These are phyloP conservation scores for Blastobotrys proliferans DNA, from an alignment of 1,139 yeast genomes.

Conservation along the genomic window DNA sequence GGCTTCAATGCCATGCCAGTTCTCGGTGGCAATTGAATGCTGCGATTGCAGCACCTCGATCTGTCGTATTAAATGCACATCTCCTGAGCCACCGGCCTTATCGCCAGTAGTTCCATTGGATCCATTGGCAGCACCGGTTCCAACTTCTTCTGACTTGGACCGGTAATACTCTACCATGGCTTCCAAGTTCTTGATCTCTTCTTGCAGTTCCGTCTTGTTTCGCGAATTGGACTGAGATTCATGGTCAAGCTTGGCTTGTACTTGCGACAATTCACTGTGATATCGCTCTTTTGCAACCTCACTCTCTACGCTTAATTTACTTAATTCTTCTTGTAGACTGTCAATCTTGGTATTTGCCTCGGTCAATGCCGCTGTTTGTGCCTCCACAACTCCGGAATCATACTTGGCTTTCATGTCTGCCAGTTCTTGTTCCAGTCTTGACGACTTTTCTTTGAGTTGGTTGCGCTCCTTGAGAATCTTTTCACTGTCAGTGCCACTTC, in stretches of 20 bases:
- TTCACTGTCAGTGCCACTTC: slow-evolving; percentile 25
- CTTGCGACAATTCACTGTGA: slow-evolving; percentile 23
- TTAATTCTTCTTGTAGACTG: slow-evolving; percentile 20
- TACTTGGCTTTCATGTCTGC: slow-evolving; percentile 23
- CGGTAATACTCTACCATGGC: slow-evolving; percentile 42
- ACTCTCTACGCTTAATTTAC: slow-evolving; percentile 19
- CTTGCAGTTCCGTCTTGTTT: slow-evolving; percentile 24
- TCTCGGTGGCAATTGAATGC: slow-evolving; percentile 60
- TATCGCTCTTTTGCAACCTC: slow-evolving; percentile 18
- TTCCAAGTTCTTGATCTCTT: slow-evolving; percentile 37
- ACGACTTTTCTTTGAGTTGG: slow-evolving; percentile 13
- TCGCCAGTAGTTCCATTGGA: no score
- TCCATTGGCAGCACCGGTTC: slow-evolving; percentile 24
- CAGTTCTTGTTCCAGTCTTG: slow-evolving; percentile 23
- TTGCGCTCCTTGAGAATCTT: slow-evolving; percentile 21
- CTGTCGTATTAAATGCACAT: slow-evolving; percentile 39
- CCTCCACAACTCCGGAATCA: slow-evolving; percentile 23
- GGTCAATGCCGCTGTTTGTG: slow-evolving; percentile 25
- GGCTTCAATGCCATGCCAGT: slow-evolving; percentile 62
- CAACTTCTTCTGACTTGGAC: slow-evolving; percentile 39
- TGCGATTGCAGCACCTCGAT: slow-evolving; percentile 61
- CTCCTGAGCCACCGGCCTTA: slow-evolving; percentile 21
- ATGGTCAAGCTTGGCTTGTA: slow-evolving; percentile 23
- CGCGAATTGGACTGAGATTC: slow-evolving; percentile 15
- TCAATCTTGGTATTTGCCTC: slow-evolving; percentile 22